These are phyloP conservation scores for Trichoderma sp. DNA, from an alignment of 2,329 filamentous ascomycete genomes.

Conservation along the genomic window DNA sequence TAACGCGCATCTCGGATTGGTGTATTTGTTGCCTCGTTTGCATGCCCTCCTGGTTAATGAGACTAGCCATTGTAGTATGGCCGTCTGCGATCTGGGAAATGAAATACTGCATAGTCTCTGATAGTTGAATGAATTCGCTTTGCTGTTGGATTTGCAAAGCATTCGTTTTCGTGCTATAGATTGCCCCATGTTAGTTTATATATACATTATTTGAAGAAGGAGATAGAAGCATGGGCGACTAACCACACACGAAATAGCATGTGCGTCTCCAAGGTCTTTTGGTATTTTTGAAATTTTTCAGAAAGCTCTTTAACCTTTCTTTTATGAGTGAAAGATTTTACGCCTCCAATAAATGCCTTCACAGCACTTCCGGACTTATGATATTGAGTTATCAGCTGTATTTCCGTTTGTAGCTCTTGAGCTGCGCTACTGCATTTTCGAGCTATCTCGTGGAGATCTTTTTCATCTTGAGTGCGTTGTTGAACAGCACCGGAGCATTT, in stretches of 20 bases:
- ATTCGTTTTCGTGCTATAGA: background rate
- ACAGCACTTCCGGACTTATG: background rate
- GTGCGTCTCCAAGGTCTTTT: background rate
- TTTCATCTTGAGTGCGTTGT: background rate
- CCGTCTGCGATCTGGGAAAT: background rate
- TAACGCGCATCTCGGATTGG: background rate
- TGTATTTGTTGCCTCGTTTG: background rate
- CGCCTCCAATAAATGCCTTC: background rate
- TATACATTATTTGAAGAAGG: too few species aligned
- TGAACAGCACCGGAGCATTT: background rate
- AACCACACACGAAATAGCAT: background rate
- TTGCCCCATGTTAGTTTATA: background rate
- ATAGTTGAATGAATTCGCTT: fast-evolving
- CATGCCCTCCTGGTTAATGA: background rate
- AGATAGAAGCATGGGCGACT: background rate
- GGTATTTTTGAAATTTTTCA: background rate
- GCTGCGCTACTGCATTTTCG: background rate
- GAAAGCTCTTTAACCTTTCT: background rate
- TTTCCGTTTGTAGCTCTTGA: background rate
- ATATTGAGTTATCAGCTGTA: background rate
- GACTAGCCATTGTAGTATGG: background rate
- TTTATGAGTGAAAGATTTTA: background rate
- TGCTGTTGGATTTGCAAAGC: background rate
- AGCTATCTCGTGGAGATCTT: background rate
- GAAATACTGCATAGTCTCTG: background rate